Base-by-base conservation (phyloP, 768 basidiomycete genomes). In the Thelephora aurantiotincta region DNA sequence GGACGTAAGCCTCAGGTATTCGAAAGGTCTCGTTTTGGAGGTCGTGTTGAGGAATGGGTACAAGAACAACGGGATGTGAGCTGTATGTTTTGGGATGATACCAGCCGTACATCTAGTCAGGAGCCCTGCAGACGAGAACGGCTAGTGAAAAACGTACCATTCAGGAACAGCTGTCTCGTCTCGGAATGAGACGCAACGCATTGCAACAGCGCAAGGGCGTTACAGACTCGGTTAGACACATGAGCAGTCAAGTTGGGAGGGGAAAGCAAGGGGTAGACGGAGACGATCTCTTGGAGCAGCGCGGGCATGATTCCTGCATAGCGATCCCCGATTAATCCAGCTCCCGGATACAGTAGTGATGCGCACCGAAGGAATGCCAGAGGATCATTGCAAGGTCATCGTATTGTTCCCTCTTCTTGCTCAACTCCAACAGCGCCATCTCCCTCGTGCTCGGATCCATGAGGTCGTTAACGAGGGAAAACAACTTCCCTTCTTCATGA, bases 41-140 rank as follows among this genome's bases (percentile, higher is more conserved):
- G 92, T 99, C 5, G 94, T 99, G 65, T 99, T 99, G 56, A 99
- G 72, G 69, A 99, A 99, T 16, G 94, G 94, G 65, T 99, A 99
- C 57, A 99, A 73, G 63, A 76, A 76, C 51, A 99, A 77, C 35
- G 94, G 94, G 61, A 99, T 92, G 65, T 98, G 96, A 22, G 94
- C 94, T 90, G 47, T 37, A 38, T 3, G 11, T n/a, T n/a, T n/a
- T n/a, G n/a, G n/a, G n/a, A n/a, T n/a, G 35, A 48, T 5, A n/a
- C 13, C 14, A 38, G 2, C 42, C 20, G 7, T 14, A 46, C 11
- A 37, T 33, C 46, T n/a, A 35, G 6, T 7, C 33, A 47, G 14
- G 35, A 2, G 44, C 48, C 36, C 3, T 42, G 11, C 34, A 1
- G 36, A 35, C 4, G 35, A 5, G 35, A 11, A 43, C 11, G 19